Evolutionary conservation across 192 early-diverging fungal genomes (phyloP).

Genomic region (Coemansia sp.): DNA sequence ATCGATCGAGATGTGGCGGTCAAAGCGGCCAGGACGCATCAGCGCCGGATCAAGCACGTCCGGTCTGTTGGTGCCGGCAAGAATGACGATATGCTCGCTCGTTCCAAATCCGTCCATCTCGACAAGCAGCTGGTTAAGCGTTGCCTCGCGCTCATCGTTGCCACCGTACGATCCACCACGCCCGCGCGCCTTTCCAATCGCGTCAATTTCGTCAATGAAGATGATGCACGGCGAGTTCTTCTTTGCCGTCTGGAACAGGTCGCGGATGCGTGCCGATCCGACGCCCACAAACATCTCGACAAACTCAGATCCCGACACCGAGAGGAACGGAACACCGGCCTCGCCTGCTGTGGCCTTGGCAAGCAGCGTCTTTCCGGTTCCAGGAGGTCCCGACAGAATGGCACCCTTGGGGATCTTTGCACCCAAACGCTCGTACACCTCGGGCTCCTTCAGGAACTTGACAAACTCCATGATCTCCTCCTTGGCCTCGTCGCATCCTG

Average conservation of each 20-base stretch:
- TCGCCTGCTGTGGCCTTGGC: conserved; percentile 99
- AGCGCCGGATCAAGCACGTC: conserved; percentile 96
- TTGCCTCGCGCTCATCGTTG: conserved; percentile 97
- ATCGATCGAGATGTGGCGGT: conserved; percentile 97
- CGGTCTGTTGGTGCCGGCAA: conserved; percentile 97
- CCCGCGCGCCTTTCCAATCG: conserved; percentile 97
- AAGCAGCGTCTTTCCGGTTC: conserved; percentile 97
- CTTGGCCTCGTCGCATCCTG: conserved; percentile 99
- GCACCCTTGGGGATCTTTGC: conserved; percentile 99
- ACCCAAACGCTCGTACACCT: conserved; percentile 86
- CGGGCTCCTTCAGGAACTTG: conserved; percentile 96
- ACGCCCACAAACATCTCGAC: conserved; percentile 99
- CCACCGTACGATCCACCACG: conserved; percentile 84
- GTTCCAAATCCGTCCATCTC: conserved; percentile 97
- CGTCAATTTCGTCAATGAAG: conserved; percentile 99
- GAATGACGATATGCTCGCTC: conserved; percentile 76
- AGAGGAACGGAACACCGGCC: conserved; percentile 96
- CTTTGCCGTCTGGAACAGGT: conserved; percentile 96
- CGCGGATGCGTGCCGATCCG: conserved; percentile 88
- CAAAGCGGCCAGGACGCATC: conserved; percentile 97
- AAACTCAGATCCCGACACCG: conserved; percentile 99
- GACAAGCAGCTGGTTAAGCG: conserved; percentile 96
- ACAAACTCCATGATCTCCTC: conserved; percentile 99
- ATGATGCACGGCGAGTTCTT: conserved; percentile 98
- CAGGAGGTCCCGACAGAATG: conserved; percentile 89